Percentiles rank a stretch among this genome's conserved stretches.
These are phyloP conservation scores for Fusarium sp. DNA, from an alignment of 2,329 filamentous ascomycete genomes.

Conservation along the genomic window DNA sequence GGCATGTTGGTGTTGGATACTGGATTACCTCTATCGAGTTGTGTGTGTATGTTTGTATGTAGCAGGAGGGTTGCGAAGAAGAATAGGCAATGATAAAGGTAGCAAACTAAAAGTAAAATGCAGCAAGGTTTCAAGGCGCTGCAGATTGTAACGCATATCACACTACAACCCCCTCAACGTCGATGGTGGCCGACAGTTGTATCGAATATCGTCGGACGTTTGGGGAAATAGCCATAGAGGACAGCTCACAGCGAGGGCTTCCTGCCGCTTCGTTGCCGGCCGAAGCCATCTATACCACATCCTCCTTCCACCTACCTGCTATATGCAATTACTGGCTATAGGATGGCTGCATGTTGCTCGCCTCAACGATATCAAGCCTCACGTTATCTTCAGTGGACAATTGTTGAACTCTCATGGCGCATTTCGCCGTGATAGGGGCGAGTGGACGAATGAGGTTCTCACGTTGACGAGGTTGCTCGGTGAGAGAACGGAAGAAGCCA, in stretches of 20 bases:
- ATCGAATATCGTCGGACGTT: conserved; percentile 15
- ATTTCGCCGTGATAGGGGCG: conserved; percentile 39
- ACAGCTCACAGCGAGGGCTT: not conserved
- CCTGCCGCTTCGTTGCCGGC: not conserved
- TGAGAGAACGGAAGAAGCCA: conserved; percentile 1
- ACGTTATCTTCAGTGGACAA: not conserved
- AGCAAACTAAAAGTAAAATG: not conserved
- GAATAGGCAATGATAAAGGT: not conserved
- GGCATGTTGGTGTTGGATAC: conserved; percentile 42
- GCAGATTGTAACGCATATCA: not conserved
- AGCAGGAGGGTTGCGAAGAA: not conserved
- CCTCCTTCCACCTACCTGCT: not conserved
- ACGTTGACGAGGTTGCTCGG: not conserved
- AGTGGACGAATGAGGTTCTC: conserved; percentile 17
- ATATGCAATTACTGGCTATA: not conserved
- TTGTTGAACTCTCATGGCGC: conserved; percentile 18
- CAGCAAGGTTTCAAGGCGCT: conserved; percentile 9
- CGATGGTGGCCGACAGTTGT: conserved; percentile 8
- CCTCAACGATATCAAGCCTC: not conserved
- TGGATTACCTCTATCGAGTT: not conserved
- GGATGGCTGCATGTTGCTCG: conserved; percentile 1
- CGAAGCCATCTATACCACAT: conserved; percentile 14
- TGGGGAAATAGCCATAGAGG: conserved; percentile 23
- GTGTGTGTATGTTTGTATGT: not conserved
- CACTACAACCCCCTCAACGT: conserved; percentile 21